These are phyloP conservation scores for Cyclotella atomus DNA, from an alignment of 108 stramenopile genomes.

Conservation along the genomic window DNA sequence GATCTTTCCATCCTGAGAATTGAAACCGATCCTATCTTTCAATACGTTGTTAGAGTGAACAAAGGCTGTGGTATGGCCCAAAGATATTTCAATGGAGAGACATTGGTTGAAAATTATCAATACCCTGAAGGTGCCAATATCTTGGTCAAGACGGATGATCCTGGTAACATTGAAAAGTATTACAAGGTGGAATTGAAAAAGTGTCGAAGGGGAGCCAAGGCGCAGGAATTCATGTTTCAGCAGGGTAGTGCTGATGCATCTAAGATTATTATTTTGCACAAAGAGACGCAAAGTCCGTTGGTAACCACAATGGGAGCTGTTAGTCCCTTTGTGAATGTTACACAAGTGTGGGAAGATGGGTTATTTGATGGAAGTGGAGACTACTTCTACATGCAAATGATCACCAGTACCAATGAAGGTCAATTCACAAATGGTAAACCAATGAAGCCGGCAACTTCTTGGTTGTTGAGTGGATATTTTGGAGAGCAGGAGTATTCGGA, in stretches of 20 bases:
- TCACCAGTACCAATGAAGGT: background rate
- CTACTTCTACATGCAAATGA: constrained; percentile 19
- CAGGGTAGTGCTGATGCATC: background rate
- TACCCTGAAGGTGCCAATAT: constrained; percentile 14
- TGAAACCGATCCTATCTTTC: constrained; percentile 3
- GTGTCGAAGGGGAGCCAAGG: constrained; percentile 21
- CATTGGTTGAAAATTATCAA: background rate
- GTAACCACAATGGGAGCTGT: constrained; percentile 12
- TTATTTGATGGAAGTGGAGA: constrained; percentile 43
- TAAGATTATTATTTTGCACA: constrained; percentile 26
- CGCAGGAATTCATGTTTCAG: constrained; percentile 35
- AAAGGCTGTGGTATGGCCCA: constrained; percentile 24
- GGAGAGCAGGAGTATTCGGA: constrained; percentile 46
- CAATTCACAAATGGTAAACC: background rate
- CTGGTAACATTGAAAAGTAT: constrained; percentile 8
- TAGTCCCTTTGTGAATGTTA: constrained; percentile 21
- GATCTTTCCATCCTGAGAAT: constrained; percentile 17
- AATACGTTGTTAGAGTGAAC: constrained; percentile 23
- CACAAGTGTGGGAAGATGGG: constrained; percentile 36
- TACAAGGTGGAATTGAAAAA: constrained; percentile 44
- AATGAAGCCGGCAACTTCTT: background rate
- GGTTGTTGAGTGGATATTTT: constrained; percentile 43
- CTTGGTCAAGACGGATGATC: constrained; percentile 18
- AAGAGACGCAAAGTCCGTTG: constrained; percentile 8
- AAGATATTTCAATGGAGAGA: background rate